Evolutionary conservation across 1,284 basidiomycete genomes (phyloP), one percentile per base, ranked within the genome.

Genomic region (Apiotrichum porosum): DNA sequence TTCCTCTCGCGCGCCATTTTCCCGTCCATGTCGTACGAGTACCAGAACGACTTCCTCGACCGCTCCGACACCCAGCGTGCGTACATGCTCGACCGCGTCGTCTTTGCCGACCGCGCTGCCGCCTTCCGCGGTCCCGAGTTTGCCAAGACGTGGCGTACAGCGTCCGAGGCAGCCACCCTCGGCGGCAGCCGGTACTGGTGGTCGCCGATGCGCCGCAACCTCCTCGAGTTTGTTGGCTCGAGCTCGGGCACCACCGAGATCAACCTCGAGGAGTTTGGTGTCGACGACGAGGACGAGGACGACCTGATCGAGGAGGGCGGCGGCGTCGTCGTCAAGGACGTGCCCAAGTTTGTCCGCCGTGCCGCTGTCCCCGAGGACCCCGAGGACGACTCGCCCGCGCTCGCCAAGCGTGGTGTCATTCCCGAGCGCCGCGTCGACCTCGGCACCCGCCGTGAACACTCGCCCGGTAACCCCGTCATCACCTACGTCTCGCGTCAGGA

Each of bases 401-500:
- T 13, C 18, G 23, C 5, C 6, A 49, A 58, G 32, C 30, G 37
- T 17, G 23, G 9, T 4, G 28, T 42, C 35, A 23, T 17, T 18
- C 26, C 40, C 35, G n/a, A n/a, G n/a, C n/a, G n/a, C n/a, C n/a
- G n/a, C n/a, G n/a, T n/a, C n/a, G n/a, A n/a, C n/a, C n/a, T n/a
- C n/a, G n/a, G n/a, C n/a, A n/a, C n/a, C n/a, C 21, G 32, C 49
- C 19, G 32, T 12, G 50, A 58, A 33, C 34, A 44, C 22, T 31
- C 62, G 15, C 47, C 59, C 14, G 64, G 64, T 26, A 72, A 66
- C 51, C 77, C 73, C 17, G 89, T 91, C 26, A 88, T 92, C 71
- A 91, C 88, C 10, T 91, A 92, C 63, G 81, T 93, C 54, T 87
- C 84, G 12, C 78, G 89, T 13, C 89, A 93, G 65, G 81, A 79